Evolutionary conservation across 2,329 filamentous ascomycete species (phyloP), one percentile per base, ranked within the genome.

Genomic region (Cladophialophora psammophila): DNA sequence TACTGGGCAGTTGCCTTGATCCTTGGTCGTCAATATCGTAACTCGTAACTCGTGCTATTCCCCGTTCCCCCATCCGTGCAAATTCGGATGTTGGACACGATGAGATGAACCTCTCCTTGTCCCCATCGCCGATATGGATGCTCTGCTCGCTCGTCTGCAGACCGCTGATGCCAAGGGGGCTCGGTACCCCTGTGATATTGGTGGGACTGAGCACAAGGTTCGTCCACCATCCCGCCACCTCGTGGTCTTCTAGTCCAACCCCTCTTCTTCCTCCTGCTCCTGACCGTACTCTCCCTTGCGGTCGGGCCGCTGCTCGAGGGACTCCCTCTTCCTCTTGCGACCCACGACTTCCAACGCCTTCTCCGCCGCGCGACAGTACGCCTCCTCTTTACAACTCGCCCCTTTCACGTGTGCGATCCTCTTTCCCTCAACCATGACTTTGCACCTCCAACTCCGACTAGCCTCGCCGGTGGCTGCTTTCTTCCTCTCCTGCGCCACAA

Each of bases 361-460:
- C 59, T 67, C 60, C 13, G 67, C 69, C 10, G 67, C 71, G 4
- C 45, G 52, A 34, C 64, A 71, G 36, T 54, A 18, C 15, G 71
- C 71, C 34, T 71, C 71, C 10, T 65, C 71, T 20, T 63, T 60
- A 54, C 67, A 70, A 13, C 26, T 63, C 10, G 65, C 67, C 6
- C 54, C 59, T 15, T 56, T 66, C 2, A 60, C 56, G 31, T 52
- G 57, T 3, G 66, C 61, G 32, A 69, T 66, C 26, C 52, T 13
- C 38, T 64, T 45, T 5, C 45, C 64, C 13, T 64, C 55, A 3
- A 69, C 31, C 56, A 66, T 65, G 35, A 69, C 64, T 62, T 63
- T 68, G 18, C 65, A 68, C 32, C 45, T 36, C 65, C 67, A 71
- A 38, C 36, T 42, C 20, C 32, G 50, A 1, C 13, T 62, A 5